Conservation (phyloP, 2,329 filamentous ascomycete genomes). For the Trichoderma sp. region DNA sequence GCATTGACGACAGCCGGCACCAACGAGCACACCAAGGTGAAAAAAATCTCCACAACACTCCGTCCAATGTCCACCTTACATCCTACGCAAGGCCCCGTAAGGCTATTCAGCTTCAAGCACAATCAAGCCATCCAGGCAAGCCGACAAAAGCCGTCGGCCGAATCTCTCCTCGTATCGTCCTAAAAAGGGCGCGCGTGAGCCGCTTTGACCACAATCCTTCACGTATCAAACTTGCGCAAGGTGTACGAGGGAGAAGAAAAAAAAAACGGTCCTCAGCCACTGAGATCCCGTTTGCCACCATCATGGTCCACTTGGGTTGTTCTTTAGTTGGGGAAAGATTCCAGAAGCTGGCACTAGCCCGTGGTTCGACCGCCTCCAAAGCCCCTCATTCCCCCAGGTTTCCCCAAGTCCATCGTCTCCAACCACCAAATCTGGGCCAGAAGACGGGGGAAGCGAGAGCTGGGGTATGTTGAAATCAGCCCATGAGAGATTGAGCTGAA, state of each 20-base stretch:
- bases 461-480: not conserved
- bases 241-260: not conserved
- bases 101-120: not conserved
- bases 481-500: not conserved
- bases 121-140: not conserved
- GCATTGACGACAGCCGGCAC: not conserved
- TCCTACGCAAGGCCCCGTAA: not conserved
- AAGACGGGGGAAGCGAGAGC: not conserved
- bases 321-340: not conserved
- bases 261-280: not conserved
- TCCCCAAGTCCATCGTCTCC: constrained; percentile 3
- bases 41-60: not conserved
- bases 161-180: not conserved
- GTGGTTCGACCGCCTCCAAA: constrained; percentile 1
- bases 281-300: not conserved
- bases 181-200: not conserved
- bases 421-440: not conserved
- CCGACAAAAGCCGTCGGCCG: not conserved
- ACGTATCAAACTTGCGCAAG: not conserved
- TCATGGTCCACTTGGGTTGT: constrained; percentile 2
- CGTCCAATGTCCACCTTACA: not conserved
- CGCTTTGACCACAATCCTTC: not conserved
- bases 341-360: constrained; percentile 2
- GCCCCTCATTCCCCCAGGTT: constrained; percentile 2
- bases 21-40: not conserved